Evolutionary conservation across 2,329 filamentous ascomycete species (phyloP).

Genomic region (Akanthomyces uredinophilus): DNA sequence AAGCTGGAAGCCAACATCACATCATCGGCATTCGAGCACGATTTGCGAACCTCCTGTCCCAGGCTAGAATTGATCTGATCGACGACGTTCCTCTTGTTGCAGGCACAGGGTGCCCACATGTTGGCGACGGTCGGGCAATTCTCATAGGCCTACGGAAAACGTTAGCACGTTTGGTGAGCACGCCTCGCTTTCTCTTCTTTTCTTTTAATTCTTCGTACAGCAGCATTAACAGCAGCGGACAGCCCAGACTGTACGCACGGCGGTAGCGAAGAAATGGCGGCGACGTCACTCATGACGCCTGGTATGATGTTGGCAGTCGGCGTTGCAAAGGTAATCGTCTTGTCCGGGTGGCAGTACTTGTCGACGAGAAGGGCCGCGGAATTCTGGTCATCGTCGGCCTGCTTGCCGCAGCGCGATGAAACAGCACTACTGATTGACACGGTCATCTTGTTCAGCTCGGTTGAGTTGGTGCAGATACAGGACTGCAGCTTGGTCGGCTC

Average conservation of each 20-base stretch:
- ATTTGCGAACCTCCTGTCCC: conserved; percentile 32
- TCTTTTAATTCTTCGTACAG: not conserved
- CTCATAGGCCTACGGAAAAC: conserved; percentile 22
- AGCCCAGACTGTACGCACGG: conserved; percentile 26
- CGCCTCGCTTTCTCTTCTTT: too few relatives aligned
- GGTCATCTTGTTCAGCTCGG: conserved; percentile 24
- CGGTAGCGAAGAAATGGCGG: conserved; percentile 22
- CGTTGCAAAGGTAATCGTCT: conserved; percentile 29
- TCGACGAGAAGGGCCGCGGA: conserved; percentile 36
- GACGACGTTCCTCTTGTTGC: conserved; percentile 33
- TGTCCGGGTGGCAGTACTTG: conserved; percentile 40
- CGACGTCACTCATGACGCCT: conserved; percentile 40
- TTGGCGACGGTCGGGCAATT: conserved; percentile 30
- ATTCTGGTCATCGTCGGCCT: conserved; percentile 39
- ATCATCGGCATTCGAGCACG: conserved; percentile 36
- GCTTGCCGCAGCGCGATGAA: conserved; percentile 35
- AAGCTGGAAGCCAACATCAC: conserved; percentile 40
- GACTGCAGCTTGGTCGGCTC: conserved; percentile 38
- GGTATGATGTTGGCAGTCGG: conserved; percentile 33
- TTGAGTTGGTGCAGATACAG: conserved; percentile 43
- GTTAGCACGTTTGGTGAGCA: too few relatives aligned
- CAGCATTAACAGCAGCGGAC: conserved; percentile 27
- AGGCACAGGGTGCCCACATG: conserved; percentile 41
- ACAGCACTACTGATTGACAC: conserved; percentile 30
- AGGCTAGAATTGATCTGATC: conserved; percentile 37